Evolutionary conservation across 192 early-diverging fungal species (phyloP).

Genomic region (Backusella sp.): DNA sequence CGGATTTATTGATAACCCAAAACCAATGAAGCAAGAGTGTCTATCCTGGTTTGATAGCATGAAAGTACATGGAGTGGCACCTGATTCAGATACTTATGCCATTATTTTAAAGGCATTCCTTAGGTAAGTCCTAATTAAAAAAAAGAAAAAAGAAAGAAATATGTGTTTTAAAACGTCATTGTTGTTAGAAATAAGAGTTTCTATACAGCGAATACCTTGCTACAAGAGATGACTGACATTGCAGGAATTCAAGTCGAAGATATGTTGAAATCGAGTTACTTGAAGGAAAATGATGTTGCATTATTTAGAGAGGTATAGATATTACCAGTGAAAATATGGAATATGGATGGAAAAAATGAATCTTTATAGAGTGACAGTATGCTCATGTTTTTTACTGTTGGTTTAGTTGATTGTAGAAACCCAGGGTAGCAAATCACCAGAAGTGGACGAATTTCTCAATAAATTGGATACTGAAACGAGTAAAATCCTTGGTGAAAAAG

Average conservation of each 20-base stretch:
- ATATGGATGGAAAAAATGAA: neutral
- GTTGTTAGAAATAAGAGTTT: conserved; percentile 39
- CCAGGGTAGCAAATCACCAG: conserved; percentile 10
- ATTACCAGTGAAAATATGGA: neutral
- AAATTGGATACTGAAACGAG: conserved; percentile 27
- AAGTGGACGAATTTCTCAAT: conserved; percentile 32
- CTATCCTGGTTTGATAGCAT: conserved; percentile 73
- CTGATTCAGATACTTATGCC: conserved; percentile 74
- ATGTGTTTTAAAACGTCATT: conserved; percentile 11
- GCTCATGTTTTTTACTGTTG: neutral
- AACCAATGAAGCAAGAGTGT: conserved; percentile 55
- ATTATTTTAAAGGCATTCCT: conserved; percentile 73
- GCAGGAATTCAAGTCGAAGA: conserved; percentile 19
- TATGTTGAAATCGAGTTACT: conserved; percentile 38
- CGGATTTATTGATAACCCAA: conserved; percentile 55
- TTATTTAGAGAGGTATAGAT: conserved; percentile 39
- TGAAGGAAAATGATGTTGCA: conserved; percentile 42
- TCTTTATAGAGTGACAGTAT: neutral
- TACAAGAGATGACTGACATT: conserved; percentile 44
- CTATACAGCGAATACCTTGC: conserved; percentile 44
- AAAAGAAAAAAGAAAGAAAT: neutral
- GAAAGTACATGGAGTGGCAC: conserved; percentile 53
- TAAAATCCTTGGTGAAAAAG: neutral
- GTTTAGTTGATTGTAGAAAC: conserved; percentile 22
- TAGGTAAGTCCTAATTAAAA: conserved; percentile 37